These are phyloP conservation scores for Benincasa hispida DNA, from an alignment of 306 rosid species.

Conservation along the genomic window DNA sequence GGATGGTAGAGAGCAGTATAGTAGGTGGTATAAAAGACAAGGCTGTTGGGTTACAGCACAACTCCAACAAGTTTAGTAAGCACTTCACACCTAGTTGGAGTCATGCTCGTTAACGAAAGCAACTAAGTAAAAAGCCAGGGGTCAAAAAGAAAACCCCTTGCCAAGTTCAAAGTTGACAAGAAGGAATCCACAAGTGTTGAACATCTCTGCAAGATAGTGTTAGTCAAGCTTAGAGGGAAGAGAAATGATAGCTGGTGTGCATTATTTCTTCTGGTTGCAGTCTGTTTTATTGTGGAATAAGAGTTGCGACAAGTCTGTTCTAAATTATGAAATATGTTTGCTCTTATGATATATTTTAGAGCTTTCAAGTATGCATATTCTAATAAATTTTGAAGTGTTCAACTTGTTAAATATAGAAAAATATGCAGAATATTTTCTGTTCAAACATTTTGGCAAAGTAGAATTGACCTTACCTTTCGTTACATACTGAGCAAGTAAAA, in stretches of 20 bases:
- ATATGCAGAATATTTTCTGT: neutral
- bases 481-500: slow-evolving; percentile 60
- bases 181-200: neutral
- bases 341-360: neutral
- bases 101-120: neutral
- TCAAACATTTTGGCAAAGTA: neutral
- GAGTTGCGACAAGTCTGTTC: neutral
- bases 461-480: slow-evolving; percentile 60
- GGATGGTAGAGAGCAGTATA: neutral
- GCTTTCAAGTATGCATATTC: neutral
- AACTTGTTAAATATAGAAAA: neutral
- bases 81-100: neutral
- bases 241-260: neutral
- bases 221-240: neutral
- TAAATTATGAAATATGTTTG: neutral
- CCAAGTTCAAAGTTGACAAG: neutral
- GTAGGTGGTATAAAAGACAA: neutral
- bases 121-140: neutral
- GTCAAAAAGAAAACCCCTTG: slow-evolving; percentile 6
- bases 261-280: neutral
- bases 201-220: neutral
- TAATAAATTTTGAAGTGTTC: neutral
- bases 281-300: neutral
- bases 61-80: neutral
- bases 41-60: neutral